Base-by-base conservation (phyloP, 371 early-diverging fungal genomes). In the Phascolomyces articulosus region DNA sequence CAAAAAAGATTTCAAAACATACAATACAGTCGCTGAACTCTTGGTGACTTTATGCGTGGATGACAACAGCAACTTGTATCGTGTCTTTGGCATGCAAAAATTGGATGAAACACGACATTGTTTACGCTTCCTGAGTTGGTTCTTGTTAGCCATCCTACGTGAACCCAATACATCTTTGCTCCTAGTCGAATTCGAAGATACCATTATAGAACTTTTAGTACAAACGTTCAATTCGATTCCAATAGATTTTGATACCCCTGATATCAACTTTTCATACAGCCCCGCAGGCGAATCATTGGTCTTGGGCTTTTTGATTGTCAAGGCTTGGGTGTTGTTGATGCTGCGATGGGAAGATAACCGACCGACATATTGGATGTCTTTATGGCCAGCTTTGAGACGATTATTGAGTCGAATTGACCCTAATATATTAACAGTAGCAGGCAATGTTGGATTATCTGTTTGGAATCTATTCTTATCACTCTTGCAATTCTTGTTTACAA, bases 101-200 rank as follows among this genome's bases (percentile, higher is more conserved):
- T 60, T 75, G 40, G 74, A 79, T 47, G 83, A 85, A 63, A 63
- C 74, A 1, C 55, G 73, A 10, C 74, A 77, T 23, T 79, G 79
- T 21, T 65, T 82, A 23, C 78, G 83, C 2, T 79, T 81, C 31
- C 69, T 85, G 8, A 78, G 69, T 48, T 85, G 85, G 85, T 81
- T 83, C 61, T 55, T 78, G 0, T 55, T 85, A 20, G 67, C 70
- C 23, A 27, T 77, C 13, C 54, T 80, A 8, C 67, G 64, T 11
- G 68, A 72, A 29, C 62, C 16, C 47, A 68, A 4, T 65, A 64
- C 40, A 56, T 48, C 2, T 41, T 80, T 21, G 41, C 77, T 24
- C 10, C 61, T 82, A 65, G 51, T 76, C 13, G 68, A 59, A 2
- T 79, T 77, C 44, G 82, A 83, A 47, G 72, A 63, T 54, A 66